Evolutionary conservation across 2,329 filamentous ascomycete species (phyloP), one percentile per base, ranked within the genome.

Genomic region (Metarhizium humberi): DNA sequence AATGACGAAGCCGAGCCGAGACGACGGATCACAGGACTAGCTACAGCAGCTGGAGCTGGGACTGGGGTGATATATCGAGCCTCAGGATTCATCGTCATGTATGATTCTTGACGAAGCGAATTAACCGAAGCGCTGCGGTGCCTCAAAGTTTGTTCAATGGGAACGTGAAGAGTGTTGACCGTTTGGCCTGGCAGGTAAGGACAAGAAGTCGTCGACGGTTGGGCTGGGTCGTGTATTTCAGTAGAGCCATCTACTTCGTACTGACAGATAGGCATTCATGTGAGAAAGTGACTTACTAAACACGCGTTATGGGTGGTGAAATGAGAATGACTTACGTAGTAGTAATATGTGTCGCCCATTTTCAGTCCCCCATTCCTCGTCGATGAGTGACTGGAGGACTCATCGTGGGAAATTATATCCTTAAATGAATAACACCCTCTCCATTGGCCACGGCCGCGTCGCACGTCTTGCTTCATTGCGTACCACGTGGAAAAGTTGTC

Each of bases 331-430:
- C 88, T 73, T 76, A 95, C 90, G 73, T 94, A 96, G 77, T 95
- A 97, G 80, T 92, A 96, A 72, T 96, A 96, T 16, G 87, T 94
- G 57, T 87, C 84, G 48, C 92, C 92, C 88, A 96, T 96, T 71
- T 87, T 94, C 60, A 96, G 78, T 53, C 88, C 92, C 56, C 91
- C 91, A 62, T 82, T 81, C 63, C 90, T 82, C 73, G 77, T 62
- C 72, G 75, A 58, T 50, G 57, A 56, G n/a, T 16, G 8, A 57
- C 58, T 61, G 52, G 75, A 70, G 51, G 76, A 68, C 57, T 86
- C 78, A 56, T 90, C 89, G 71, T 95, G 90, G 64, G 86, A 90
- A 63, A 90, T 84, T 66, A 95, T 94, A 69, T 94, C 84, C 59
- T 86, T 84, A 71, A 96, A 96, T 42, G 82, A 82, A 74, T 94